phyloP scores from a whole-genome alignment of 2,329 filamentous ascomycete genomes.

The Xylaria hypoxylon region DNA sequence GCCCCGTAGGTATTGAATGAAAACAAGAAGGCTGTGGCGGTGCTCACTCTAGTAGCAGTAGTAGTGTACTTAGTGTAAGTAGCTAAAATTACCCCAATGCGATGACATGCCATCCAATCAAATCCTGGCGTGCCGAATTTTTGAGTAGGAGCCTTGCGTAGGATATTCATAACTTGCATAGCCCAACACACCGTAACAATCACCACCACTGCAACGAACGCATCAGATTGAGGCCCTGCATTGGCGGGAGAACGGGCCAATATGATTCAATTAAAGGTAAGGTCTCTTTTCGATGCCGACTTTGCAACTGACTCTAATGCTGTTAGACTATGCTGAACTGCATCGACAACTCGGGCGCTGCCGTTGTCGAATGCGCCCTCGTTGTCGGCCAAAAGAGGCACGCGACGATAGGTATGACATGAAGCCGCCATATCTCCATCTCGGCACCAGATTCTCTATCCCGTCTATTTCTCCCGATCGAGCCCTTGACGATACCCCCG shows the following conservation, averaged over 20 bases:
- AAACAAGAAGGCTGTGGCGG: slow-evolving; percentile 24
- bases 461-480: not conserved
- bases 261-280: slow-evolving; percentile 93
- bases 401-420: slow-evolving; percentile 83
- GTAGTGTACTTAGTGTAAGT: not conserved
- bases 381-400: slow-evolving; percentile 90
- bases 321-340: slow-evolving; percentile 95
- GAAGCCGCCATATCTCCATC: not conserved
- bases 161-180: not conserved
- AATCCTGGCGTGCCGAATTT: slow-evolving; percentile 34
- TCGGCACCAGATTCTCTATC: not conserved
- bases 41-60: not conserved
- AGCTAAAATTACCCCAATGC: too few species aligned
- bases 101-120: slow-evolving; percentile 24
- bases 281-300: not conserved
- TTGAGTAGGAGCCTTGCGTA: slow-evolving; percentile 28
- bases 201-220: slow-evolving; percentile 17
- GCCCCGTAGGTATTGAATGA: too few species aligned
- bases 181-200: slow-evolving; percentile 25
- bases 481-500: not conserved
- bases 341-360: slow-evolving; percentile 99
- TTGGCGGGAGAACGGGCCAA: slow-evolving; percentile 55
- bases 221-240: slow-evolving; percentile 33
- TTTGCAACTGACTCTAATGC: slow-evolving; percentile 5
- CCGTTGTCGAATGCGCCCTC: slow-evolving; percentile 95